phyloP scores from a whole-genome alignment of 768 basidiomycete species.

The Mycena capillaripes region DNA sequence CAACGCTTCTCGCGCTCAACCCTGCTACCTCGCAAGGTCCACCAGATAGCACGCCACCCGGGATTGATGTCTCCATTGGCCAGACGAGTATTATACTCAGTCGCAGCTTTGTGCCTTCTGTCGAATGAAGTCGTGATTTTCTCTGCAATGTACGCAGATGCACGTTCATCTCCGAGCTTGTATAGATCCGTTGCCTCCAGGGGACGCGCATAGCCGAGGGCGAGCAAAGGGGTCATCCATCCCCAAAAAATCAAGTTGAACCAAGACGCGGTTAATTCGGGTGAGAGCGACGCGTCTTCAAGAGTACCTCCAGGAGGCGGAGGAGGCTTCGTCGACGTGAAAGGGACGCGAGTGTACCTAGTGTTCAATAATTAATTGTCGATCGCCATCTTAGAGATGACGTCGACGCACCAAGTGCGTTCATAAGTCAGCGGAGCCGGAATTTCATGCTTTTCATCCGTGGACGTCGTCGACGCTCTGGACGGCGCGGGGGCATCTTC shows the following conservation, averaged over 20 bases:
- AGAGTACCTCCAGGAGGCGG: slow-evolving; percentile 65
- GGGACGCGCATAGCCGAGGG: slow-evolving; percentile 84
- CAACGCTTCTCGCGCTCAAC: slow-evolving; percentile 72
- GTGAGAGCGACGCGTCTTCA: slow-evolving; percentile 72
- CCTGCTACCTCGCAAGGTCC: slow-evolving; percentile 69
- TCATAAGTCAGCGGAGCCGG: slow-evolving; percentile 2
- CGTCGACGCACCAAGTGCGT: slow-evolving; percentile 27
- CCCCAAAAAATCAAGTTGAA: slow-evolving; percentile 74
- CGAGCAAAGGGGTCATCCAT: slow-evolving; percentile 83
- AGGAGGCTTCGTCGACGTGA: slow-evolving; percentile 54
- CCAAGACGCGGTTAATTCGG: slow-evolving; percentile 75
- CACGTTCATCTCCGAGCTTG: slow-evolving; percentile 76
- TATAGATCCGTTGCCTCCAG: slow-evolving; percentile 87
- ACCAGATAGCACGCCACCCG: slow-evolving; percentile 66
- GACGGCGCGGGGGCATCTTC: slow-evolving; percentile 24
- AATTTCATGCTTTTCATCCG: slow-evolving; percentile 30
- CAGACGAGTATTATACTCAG: slow-evolving; percentile 79
- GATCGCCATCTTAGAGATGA: too few relatives aligned
- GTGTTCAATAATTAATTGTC: background rate
- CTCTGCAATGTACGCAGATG: slow-evolving; percentile 71
- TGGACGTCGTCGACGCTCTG: slow-evolving; percentile 24
- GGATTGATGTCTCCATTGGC: slow-evolving; percentile 75
- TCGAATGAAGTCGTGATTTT: slow-evolving; percentile 77
- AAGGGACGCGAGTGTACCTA: slow-evolving; percentile 53
- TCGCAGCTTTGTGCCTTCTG: slow-evolving; percentile 65